These are phyloP conservation scores for Teratosphaeria nubilosa DNA, from an alignment of 2,329 filamentous ascomycete species.

Conservation along the genomic window DNA sequence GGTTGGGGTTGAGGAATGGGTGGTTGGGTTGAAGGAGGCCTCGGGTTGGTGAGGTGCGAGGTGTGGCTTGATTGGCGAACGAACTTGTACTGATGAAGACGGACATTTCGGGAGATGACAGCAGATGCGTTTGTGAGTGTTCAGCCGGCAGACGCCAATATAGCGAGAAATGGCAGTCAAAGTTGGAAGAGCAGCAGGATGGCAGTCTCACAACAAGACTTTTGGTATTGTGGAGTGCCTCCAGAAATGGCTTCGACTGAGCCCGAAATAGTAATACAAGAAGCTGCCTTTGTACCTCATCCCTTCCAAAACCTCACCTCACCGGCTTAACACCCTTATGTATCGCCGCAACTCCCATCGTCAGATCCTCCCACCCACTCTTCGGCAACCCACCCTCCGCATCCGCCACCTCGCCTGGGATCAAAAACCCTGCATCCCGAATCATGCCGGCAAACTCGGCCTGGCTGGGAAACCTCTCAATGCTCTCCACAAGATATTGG, in stretches of 20 bases:
- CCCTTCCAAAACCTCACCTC: background rate
- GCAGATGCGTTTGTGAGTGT: too few relatives aligned
- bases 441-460: slow-evolving; percentile 78
- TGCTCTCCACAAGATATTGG: slow-evolving; percentile 97
- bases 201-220: too few relatives aligned
- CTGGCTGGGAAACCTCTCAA: slow-evolving; percentile 85
- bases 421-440: slow-evolving; percentile 68
- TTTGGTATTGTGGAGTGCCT: too few relatives aligned
- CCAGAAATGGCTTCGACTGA: background rate
- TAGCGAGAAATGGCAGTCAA: too few relatives aligned
- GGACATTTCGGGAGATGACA: too few relatives aligned
- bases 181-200: too few relatives aligned
- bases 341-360: slow-evolving; percentile 84
- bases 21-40: background rate
- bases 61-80: too few relatives aligned
- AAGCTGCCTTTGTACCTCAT: background rate
- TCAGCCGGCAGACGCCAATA: too few relatives aligned
- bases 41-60: background rate
- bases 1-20: background rate
- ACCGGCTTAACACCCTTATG: slow-evolving; percentile 90
- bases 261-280: background rate
- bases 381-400: slow-evolving; percentile 40
- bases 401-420: slow-evolving; percentile 46
- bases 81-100: too few relatives aligned
- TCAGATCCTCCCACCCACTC: slow-evolving; percentile 70